phyloP scores from a whole-genome alignment of 73 alveolate genomes.

The Halteria grandinella region DNA sequence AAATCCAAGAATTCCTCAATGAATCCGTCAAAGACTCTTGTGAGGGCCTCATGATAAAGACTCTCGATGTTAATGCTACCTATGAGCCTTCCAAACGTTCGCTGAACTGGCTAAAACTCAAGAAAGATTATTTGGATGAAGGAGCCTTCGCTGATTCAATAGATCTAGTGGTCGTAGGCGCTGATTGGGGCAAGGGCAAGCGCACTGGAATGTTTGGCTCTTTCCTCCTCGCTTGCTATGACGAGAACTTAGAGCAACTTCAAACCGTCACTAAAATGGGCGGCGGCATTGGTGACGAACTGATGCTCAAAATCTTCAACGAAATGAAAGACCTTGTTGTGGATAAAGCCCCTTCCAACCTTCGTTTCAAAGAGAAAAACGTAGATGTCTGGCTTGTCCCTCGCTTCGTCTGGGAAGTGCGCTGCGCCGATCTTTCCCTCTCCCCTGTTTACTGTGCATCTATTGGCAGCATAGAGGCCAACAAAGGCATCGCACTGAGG shows the following conservation, averaged over 20 bases:
- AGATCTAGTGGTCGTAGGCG: constrained; percentile 99
- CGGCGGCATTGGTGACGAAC: constrained; percentile 93
- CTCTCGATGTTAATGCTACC: constrained; percentile 93
- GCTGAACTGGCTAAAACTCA: constrained; percentile 99
- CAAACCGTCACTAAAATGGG: constrained; percentile 97
- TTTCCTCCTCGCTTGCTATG: constrained; percentile 96
- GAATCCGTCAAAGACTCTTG: constrained; percentile 93
- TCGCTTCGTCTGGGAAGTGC: constrained; percentile 96
- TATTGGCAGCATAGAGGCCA: constrained; percentile 81
- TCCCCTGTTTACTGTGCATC: constrained; percentile 97
- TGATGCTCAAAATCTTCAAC: constrained; percentile 74
- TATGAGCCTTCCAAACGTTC: constrained; percentile 99
- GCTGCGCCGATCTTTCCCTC: constrained; percentile 98
- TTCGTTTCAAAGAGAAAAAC: constrained; percentile 78
- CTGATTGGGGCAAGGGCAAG: constrained; percentile 99
- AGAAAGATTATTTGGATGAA: constrained; percentile 96
- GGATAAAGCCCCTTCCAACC: constrained; percentile 76
- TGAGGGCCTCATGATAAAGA: constrained; percentile 99
- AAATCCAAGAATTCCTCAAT: constrained; percentile 89
- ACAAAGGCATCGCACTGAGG: constrained; percentile 98
- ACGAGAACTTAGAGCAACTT: constrained; percentile 95
- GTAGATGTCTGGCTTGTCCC: constrained; percentile 96
- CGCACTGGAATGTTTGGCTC: constrained; percentile 99
- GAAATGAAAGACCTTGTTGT: constrained; percentile 75
- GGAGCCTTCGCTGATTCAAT: constrained; percentile 96